Percentiles rank a stretch among this genome's conserved stretches.
Evolutionary conservation across 495 filamentous ascomycete species (phyloP).

Genomic region (Aspergillus avenaceus): DNA sequence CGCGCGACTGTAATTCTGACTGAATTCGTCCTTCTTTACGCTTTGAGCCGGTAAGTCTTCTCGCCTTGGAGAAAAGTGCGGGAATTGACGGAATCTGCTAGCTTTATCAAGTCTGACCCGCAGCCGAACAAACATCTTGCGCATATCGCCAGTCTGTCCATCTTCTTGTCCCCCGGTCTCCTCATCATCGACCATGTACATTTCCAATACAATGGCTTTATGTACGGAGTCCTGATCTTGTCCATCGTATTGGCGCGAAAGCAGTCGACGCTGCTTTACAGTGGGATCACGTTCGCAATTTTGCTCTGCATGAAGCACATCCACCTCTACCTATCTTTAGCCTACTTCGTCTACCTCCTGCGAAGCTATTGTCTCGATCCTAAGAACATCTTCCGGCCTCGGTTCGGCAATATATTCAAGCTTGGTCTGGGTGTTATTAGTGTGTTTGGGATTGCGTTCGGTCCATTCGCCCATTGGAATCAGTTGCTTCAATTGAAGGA

Average conservation of each 20-base stretch:
- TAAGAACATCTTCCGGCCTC: conserved; percentile 70
- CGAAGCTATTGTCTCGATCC: conserved; percentile 83
- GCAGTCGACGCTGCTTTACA: conserved; percentile 68
- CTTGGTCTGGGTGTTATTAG: conserved; percentile 67
- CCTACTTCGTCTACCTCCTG: conserved; percentile 91
- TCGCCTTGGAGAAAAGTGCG: not conserved
- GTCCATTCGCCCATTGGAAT: conserved; percentile 78
- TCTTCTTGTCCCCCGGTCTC: conserved; percentile 86
- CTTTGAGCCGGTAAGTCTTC: conserved; percentile 65
- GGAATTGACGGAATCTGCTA: conserved; percentile 22
- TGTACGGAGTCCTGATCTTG: conserved; percentile 84
- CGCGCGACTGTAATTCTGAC: conserved; percentile 80
- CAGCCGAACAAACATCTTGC: conserved; percentile 65
- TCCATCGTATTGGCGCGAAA: conserved; percentile 80
- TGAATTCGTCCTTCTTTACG: conserved; percentile 78
- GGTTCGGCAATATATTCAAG: conserved; percentile 74
- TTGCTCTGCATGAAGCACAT: conserved; percentile 96
- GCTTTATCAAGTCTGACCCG: conserved; percentile 67
- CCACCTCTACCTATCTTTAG: conserved; percentile 93
- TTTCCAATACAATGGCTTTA: conserved; percentile 97
- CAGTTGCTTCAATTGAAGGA: conserved; percentile 86
- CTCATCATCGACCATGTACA: conserved; percentile 98
- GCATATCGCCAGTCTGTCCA: conserved; percentile 82
- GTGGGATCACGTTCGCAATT: conserved; percentile 76
- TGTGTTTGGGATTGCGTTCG: conserved; percentile 82